Evolutionary conservation across 1,139 yeast species (phyloP).

Genomic region (Kurtzmaniella quercitrusa): DNA sequence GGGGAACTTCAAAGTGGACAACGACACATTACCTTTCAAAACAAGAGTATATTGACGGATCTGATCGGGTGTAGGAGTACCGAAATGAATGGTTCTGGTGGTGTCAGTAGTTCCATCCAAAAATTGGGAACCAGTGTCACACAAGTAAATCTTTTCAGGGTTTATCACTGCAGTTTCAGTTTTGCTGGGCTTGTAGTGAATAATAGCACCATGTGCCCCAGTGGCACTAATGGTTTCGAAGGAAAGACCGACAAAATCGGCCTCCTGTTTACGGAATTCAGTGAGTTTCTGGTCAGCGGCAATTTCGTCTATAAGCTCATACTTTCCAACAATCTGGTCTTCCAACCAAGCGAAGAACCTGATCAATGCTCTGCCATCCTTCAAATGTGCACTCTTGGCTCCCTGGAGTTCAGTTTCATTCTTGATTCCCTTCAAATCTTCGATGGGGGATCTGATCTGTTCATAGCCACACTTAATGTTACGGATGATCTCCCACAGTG

Average conservation of each 20-base stretch:
- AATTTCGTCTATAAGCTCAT: conserved; percentile 67
- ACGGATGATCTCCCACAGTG: conserved; percentile 81
- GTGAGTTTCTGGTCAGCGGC: conserved; percentile 70
- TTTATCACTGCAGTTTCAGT: conserved; percentile 65
- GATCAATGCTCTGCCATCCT: conserved; percentile 81
- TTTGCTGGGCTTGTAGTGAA: conserved; percentile 72
- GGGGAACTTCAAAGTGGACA: conserved; percentile 77
- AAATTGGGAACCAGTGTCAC: conserved; percentile 94
- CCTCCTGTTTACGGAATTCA: conserved; percentile 58
- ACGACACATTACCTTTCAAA: conserved; percentile 83
- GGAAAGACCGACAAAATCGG: conserved; percentile 73
- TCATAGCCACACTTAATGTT: conserved; percentile 38
- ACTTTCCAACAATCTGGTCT: conserved; percentile 49
- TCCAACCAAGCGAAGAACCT: conserved; percentile 88
- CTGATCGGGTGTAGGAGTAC: conserved; percentile 64
- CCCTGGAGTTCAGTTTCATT: conserved; percentile 71
- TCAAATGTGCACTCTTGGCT: conserved; percentile 72
- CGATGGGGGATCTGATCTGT: conserved; percentile 57
- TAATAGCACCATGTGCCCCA: conserved; percentile 89
- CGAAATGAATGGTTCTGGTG: conserved; percentile 86
- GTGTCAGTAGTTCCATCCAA: conserved; percentile 95
- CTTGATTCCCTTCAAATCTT: conserved; percentile 73
- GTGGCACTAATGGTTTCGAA: conserved; percentile 91
- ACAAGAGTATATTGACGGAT: conserved; percentile 79
- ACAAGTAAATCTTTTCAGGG: conserved; percentile 72